Percentiles rank a stretch among this genome's conserved stretches.
Evolutionary conservation across 371 early-diverging fungal species (phyloP).

Genomic region (Encephalitozoon intestinalis): DNA sequence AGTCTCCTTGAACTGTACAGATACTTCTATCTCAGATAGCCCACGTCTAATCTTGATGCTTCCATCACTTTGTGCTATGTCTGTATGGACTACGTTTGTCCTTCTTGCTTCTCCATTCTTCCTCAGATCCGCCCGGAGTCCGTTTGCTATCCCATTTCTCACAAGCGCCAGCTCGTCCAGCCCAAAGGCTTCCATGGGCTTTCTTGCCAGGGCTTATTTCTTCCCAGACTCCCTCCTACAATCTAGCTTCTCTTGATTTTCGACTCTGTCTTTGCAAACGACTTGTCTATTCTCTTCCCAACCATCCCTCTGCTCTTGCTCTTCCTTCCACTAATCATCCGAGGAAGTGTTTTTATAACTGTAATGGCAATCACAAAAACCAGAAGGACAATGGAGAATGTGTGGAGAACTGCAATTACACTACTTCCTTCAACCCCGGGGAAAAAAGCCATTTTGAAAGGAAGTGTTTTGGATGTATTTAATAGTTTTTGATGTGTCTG

Average conservation of each 20-base stretch:
- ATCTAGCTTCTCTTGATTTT: neutral
- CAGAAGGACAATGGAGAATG: neutral
- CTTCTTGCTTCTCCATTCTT: neutral
- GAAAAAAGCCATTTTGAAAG: neutral
- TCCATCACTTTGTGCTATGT: slow-evolving; percentile 21
- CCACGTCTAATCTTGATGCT: neutral
- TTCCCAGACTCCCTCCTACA: no score
- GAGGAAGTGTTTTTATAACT: neutral
- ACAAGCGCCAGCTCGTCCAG: neutral
- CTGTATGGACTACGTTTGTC: neutral
- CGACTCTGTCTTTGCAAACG: neutral
- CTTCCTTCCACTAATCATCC: neutral
- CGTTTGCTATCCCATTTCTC: neutral
- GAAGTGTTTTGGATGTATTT: neutral
- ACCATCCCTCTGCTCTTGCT: neutral
- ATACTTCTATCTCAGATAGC: neutral
- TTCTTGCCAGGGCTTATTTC: no score
- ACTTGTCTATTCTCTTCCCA: neutral
- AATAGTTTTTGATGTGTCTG: neutral
- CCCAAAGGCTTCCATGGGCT: neutral
- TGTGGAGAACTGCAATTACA: neutral
- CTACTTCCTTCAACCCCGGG: neutral
- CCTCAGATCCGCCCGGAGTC: slow-evolving; percentile 8
- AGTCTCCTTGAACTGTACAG: slow-evolving; percentile 8
- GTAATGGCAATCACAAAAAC: neutral